phyloP scores from a whole-genome alignment of 441 rosid genomes.

The Flueggea neowawraea region DNA sequence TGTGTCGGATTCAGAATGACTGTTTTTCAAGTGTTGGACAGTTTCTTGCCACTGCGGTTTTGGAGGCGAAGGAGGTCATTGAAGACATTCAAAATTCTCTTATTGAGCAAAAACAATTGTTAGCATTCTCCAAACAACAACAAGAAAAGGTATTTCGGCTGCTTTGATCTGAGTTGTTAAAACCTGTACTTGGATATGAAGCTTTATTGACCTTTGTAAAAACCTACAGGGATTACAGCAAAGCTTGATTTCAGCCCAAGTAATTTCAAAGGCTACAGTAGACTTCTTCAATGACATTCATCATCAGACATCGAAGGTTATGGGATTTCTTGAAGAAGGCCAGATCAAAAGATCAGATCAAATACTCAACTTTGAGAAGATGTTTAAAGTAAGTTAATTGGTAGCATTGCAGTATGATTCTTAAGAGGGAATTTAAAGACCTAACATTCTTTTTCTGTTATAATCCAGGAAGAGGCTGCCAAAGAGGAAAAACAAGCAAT shows the following conservation, averaged over 20 bases:
- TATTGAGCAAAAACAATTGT: conserved; percentile 55
- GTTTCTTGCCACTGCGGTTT: conserved; percentile 50
- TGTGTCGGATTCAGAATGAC: conserved; percentile 1
- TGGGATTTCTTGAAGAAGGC: conserved; percentile 42
- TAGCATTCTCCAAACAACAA: conserved; percentile 54
- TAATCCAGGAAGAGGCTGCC: conserved; percentile 71
- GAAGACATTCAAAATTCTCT: conserved; percentile 55
- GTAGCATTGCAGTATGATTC: conserved; percentile 2
- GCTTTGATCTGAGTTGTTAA: too few species aligned
- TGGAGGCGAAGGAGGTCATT: conserved; percentile 55
- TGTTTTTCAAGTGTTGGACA: conserved; percentile 24
- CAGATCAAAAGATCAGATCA: conserved; percentile 45
- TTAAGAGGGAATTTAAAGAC: background rate
- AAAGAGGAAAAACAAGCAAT: conserved; percentile 76
- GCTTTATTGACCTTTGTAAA: too few species aligned
- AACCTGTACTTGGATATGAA: too few species aligned
- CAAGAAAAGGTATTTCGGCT: conserved; percentile 54
- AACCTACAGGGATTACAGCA: conserved; percentile 43
- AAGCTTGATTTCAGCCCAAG: conserved; percentile 56
- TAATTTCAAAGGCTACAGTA: conserved; percentile 50
- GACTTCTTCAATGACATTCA: conserved; percentile 54
- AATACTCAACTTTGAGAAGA: conserved; percentile 53
- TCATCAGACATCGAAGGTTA: conserved; percentile 48
- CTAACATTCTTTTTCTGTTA: conserved; percentile 8
- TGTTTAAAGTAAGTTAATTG: conserved; percentile 45